Conservation (phyloP, 2,329 filamentous ascomycete genomes). For the Domatiomyces catenatus region DNA sequence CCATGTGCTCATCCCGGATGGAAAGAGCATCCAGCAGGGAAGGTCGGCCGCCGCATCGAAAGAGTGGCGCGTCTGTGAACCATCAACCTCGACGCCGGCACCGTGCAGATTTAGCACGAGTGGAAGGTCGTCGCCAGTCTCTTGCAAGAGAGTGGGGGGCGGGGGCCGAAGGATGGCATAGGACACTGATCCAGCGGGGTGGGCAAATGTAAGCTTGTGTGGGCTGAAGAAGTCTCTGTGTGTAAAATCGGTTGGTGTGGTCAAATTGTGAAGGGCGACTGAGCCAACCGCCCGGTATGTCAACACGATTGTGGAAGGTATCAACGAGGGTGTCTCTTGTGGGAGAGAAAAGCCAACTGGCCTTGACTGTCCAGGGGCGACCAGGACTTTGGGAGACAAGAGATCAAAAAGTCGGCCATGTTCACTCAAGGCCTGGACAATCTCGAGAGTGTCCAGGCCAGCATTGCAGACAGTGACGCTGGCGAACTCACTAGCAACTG, state of each 20-base stretch:
- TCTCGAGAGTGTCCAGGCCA: conserved; percentile 6
- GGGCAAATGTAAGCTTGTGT: conserved; percentile 40
- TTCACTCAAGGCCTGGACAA: conserved; percentile 4
- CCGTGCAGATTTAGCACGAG: conserved; percentile 40
- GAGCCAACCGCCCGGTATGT: not conserved
- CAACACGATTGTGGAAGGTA: not conserved
- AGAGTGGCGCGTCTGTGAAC: conserved; percentile 30
- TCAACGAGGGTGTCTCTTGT: not conserved
- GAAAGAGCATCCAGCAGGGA: conserved; percentile 41
- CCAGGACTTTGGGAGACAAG: not conserved
- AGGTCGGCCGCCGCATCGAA: conserved; percentile 37
- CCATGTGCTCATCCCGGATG: conserved; percentile 43
- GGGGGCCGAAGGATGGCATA: conserved; percentile 44
- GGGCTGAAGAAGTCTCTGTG: conserved; percentile 23
- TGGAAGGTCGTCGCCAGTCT: conserved; percentile 24
- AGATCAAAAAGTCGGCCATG: conserved; percentile 1
- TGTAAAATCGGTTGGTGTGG: not conserved
- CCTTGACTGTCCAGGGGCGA: conserved; percentile 22
- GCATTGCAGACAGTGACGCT: conserved; percentile 9
- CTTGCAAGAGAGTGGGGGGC: conserved; percentile 22
- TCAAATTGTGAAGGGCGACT: not conserved
- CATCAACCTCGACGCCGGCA: conserved; percentile 41
- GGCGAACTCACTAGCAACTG: conserved; percentile 31
- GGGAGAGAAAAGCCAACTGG: conserved; percentile 21
- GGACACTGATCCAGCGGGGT: conserved; percentile 39